Conservation (phyloP, 1,139 yeast species). For the Pneumocystis carinii region DNA sequence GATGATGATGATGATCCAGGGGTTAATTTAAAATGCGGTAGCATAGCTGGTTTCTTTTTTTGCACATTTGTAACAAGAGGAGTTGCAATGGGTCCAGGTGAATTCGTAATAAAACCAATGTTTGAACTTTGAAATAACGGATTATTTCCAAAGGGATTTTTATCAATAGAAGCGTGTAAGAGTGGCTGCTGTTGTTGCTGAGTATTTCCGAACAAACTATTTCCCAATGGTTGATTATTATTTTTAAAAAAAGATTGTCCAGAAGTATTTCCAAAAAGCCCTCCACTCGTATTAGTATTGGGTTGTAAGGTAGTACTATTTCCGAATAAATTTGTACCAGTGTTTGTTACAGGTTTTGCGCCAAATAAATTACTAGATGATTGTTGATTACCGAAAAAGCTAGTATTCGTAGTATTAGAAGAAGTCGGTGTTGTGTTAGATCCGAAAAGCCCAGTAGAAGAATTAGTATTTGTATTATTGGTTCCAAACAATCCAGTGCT, state of each 20-base stretch:
- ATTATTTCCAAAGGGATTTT: slow-evolving; percentile 61
- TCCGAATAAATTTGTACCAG: background rate
- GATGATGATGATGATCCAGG: slow-evolving; percentile 31
- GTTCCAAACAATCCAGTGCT: slow-evolving; percentile 17
- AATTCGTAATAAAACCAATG: slow-evolving; percentile 11
- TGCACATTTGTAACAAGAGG: slow-evolving; percentile 29
- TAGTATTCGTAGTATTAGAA: background rate
- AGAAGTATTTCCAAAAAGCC: slow-evolving; percentile 23
- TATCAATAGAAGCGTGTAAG: slow-evolving; percentile 33
- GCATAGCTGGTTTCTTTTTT: slow-evolving; percentile 40
- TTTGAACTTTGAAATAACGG: slow-evolving; percentile 40
- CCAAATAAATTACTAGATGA: slow-evolving; percentile 26
- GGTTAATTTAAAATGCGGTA: slow-evolving; percentile 48
- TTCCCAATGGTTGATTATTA: slow-evolving; percentile 7
- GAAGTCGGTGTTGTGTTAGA: background rate
- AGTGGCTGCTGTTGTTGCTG: slow-evolving; percentile 18
- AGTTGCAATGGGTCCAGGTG: slow-evolving; percentile 39
- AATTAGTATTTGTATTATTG: slow-evolving; percentile 9
- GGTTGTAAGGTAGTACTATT: slow-evolving; percentile 3
- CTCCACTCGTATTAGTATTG: slow-evolving; percentile 16
- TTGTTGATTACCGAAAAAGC: background rate
- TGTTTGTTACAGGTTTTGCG: slow-evolving; percentile 17
- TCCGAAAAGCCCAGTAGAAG: slow-evolving; percentile 27
- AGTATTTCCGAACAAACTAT: slow-evolving; percentile 10
- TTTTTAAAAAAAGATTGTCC: slow-evolving; percentile 2